Evolutionary conservation across 2,329 filamentous ascomycete genomes (phyloP).

Genomic region (Elsinoe perseae): DNA sequence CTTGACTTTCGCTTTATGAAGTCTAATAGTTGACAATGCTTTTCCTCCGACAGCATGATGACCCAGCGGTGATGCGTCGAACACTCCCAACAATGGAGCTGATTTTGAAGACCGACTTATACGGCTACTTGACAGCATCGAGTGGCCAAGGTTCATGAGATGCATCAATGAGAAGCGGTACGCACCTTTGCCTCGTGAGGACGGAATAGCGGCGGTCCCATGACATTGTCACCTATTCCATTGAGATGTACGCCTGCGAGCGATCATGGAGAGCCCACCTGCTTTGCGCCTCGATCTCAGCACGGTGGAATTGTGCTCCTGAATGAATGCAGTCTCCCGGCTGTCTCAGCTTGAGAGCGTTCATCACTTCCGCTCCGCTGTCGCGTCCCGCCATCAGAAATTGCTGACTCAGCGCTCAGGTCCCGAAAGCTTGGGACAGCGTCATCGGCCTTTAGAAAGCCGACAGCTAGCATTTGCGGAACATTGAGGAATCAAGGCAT

Average conservation of each 20-base stretch:
- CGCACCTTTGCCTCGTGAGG: conserved; percentile 7
- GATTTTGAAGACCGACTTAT: too few relatives aligned
- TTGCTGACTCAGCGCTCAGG: background rate
- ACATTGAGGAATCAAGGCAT: background rate
- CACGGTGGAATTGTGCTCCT: background rate
- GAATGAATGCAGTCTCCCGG: background rate
- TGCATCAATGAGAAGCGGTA: background rate
- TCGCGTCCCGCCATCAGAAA: background rate
- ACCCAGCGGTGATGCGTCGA: too few relatives aligned
- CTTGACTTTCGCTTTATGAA: too few relatives aligned
- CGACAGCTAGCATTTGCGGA: background rate
- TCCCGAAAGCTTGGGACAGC: background rate
- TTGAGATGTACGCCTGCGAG: background rate
- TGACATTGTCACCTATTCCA: conserved; percentile 11
- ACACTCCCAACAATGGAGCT: too few relatives aligned
- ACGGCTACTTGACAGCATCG: background rate
- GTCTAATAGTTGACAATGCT: too few relatives aligned
- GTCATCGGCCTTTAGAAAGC: conserved; percentile 8
- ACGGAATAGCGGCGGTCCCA: background rate
- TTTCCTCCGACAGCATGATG: too few relatives aligned
- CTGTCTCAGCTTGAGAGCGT: background rate
- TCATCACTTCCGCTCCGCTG: conserved; percentile 6
- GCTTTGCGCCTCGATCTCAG: too few relatives aligned
- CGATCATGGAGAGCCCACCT: background rate
- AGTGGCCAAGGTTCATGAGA: background rate